Percentiles rank a stretch among this genome's conserved stretches.
phyloP scores from a whole-genome alignment of 305 asterid species.

The Solanum aculeatissimum region DNA sequence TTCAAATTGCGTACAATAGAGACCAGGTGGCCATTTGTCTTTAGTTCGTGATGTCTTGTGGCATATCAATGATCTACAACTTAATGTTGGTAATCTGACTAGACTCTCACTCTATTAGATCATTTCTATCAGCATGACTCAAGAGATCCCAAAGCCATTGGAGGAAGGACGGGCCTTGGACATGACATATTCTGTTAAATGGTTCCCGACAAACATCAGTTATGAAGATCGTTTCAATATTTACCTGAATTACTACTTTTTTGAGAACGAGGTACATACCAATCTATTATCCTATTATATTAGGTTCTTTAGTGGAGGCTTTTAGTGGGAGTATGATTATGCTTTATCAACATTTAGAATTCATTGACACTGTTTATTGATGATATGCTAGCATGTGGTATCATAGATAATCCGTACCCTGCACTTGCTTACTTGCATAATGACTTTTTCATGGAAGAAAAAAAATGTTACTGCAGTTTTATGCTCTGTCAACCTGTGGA shows the following conservation, averaged over 20 bases:
- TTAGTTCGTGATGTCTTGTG: neutral
- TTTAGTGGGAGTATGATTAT: neutral
- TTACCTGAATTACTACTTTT: constrained; percentile 58
- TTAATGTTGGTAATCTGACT: neutral
- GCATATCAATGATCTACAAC: neutral
- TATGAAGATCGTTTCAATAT: constrained; percentile 69
- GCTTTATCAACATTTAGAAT: neutral
- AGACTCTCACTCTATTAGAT: constrained; percentile 13
- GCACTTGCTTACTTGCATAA: neutral
- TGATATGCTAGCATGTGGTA: neutral
- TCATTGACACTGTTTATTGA: neutral
- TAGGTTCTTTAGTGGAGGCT: neutral
- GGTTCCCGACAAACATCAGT: constrained; percentile 34
- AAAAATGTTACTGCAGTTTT: neutral
- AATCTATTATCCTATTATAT: neutral
- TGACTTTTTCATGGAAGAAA: neutral
- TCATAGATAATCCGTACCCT: neutral
- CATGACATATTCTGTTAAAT: constrained; percentile 41
- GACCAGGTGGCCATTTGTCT: neutral
- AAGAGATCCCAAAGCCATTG: constrained; percentile 41
- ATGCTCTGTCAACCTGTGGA: neutral
- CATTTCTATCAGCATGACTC: constrained; percentile 50
- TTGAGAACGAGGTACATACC: constrained; percentile 59
- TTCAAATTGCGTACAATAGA: neutral
- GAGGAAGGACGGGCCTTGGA: constrained; percentile 57